Base-by-base conservation (phyloP, 2,329 filamentous ascomycete species). In the Nakataea oryzae region DNA sequence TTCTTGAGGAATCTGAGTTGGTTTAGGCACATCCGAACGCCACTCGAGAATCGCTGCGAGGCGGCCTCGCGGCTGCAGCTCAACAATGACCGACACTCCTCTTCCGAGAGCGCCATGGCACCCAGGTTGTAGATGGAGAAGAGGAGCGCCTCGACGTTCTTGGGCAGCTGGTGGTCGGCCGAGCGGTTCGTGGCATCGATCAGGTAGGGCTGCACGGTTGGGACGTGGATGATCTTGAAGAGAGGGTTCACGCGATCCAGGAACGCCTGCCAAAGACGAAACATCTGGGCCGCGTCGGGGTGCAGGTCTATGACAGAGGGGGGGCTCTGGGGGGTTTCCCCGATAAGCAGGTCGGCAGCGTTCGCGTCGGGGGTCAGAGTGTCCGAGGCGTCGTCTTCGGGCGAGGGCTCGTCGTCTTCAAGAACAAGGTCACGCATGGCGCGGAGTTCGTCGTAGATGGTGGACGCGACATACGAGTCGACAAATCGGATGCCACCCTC, bases 171-270 rank as follows among this genome's bases (percentile, higher is more conserved):
- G 14, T 76, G 74, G 41, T 50, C 41, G 26, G 26, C 17, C 26
- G 86, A 75, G 64, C 84, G 80, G 21, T 79, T 79, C 1, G 81
- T 82, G 2, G 86, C 86, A 63, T 89, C 82, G 50, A 88, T 79
- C 9, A 92, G 76, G 57, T 82, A 80, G 2, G 82, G 80, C 68
- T 91, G 86, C 4, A 91, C 72, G 0, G 86, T 86, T 0, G 89
- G 89, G 1, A 87, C 81, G 69, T 93, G 90, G 28, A 91, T 85
- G 57, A 84, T 75, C 70, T 92, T 93, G 66, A 85, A 84, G 57
- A 91, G 71, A 0, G 89, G 89, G 67, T 93, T 89, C 62, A 93
- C 85, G 64, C 90, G 86, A 59, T 90, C 85, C 7, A 91, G 75
- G 66, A 87, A 92, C 11, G 85, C 77, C 70, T 91, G 87, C 90